Evolutionary conservation across 371 early-diverging fungal species (phyloP), one percentile per base, ranked within the genome.

Genomic region (Mortierella sp.): DNA sequence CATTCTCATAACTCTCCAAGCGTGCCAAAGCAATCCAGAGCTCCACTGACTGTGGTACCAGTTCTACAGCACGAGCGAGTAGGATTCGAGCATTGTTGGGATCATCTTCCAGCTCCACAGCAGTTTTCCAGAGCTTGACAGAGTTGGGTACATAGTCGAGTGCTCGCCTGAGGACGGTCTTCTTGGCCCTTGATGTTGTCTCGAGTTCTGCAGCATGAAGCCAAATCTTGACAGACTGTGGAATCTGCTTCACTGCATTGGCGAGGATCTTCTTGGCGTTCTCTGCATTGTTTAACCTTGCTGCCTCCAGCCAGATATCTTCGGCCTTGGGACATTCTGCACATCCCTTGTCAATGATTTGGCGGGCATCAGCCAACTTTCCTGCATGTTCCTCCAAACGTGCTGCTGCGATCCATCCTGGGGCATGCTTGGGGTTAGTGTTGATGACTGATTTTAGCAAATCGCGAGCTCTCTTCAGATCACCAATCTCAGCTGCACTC

Each of bases 331-430:
- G 93, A 69, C 99, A 98, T 79, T 94, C 92, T 57, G 93, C 93
- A 79, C 96, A 97, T 12, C 96, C 99, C 70, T 95, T 90, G 13
- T 93, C 89, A 65, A 98, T 95, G 19, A 92, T 82, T 39, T 85
- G 87, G 25, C 98, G 83, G 7, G 99, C 99, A 21, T 91, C 89
- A 3, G 86, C 85, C 46, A 88, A 77, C 66, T 96, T 92, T 17
- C 93, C 92, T 2, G 96, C 96, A 0, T 92, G 89, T 72, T 98
- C 97, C 78, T 98, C 99, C 45, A 98, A 78, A 57, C 98, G 90
- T 21, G 99, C 98, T 12, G 96, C 96, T 2, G 98, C 98, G 77
- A 98, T 97, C 98, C 99, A 98, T 41, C 96, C 71, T n/a, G 98
- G 95, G 6, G 96, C 96, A 63, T 96, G 94, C 61, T 92, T 94